Evolutionary conservation across 2,329 filamentous ascomycete genomes (phyloP).

Genomic region (Penicillium sp.): DNA sequence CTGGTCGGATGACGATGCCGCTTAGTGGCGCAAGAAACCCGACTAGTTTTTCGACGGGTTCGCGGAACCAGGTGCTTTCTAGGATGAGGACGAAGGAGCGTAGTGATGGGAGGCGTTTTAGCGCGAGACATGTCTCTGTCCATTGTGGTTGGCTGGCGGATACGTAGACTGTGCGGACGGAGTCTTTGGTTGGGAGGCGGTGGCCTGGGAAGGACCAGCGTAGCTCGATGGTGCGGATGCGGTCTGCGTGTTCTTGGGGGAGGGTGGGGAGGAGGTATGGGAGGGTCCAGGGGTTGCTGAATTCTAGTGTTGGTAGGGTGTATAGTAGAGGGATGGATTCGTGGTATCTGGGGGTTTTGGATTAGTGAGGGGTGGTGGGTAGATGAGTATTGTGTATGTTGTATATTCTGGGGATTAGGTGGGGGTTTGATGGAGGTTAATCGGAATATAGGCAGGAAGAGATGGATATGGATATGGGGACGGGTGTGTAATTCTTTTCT

Average conservation of each 20-base stretch:
- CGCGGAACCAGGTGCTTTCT: slow-evolving; percentile 38
- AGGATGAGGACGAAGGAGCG: slow-evolving; percentile 35
- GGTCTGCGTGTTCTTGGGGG: slow-evolving; percentile 28
- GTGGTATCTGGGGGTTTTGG: slow-evolving; percentile 30
- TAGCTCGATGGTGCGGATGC: slow-evolving; percentile 36
- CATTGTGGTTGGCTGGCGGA: slow-evolving; percentile 39
- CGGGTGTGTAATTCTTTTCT: not conserved
- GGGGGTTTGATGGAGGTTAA: not conserved
- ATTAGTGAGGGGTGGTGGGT: not conserved
- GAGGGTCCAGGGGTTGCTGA: slow-evolving; percentile 43
- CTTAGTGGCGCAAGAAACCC: slow-evolving; percentile 39
- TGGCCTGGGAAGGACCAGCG: slow-evolving; percentile 43
- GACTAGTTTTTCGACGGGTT: slow-evolving; percentile 37
- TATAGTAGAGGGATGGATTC: slow-evolving; percentile 40
- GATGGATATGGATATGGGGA: not conserved
- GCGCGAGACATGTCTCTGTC: slow-evolving; percentile 36
- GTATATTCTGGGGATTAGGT: not conserved
- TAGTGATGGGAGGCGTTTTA: slow-evolving; percentile 27
- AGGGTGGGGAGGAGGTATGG: slow-evolving; percentile 39
- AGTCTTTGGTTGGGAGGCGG: slow-evolving; percentile 43
- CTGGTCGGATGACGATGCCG: slow-evolving; percentile 22
- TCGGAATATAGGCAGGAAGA: not conserved
- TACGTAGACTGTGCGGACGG: slow-evolving; percentile 40
- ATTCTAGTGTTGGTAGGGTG: slow-evolving; percentile 37
- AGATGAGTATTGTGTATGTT: not conserved